Base-by-base conservation (phyloP, 2,329 filamentous ascomycete genomes). In the Blastomyces emzantsi region DNA sequence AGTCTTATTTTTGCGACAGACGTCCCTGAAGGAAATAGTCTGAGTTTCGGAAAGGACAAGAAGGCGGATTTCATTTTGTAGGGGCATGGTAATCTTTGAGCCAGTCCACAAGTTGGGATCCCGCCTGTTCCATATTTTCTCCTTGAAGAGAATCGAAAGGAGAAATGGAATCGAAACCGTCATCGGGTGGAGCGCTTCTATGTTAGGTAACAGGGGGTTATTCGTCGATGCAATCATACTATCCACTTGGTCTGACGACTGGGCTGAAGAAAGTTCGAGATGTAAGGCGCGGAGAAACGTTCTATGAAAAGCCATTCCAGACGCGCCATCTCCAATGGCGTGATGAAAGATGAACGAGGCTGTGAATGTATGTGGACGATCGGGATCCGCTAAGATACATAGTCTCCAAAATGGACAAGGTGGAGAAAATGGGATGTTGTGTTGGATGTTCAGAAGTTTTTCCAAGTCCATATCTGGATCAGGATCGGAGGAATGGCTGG, bases 331-430 rank as follows among this genome's bases (percentile, higher is more conserved):
- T 2, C 76, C 76, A 60, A 82, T 71, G 2, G 76, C 77, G 70
- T 82, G 80, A 63, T 83, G 80, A 65, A 74, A 81, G 11, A 81
- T 71, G 69, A 80, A 82, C 1, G 69, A 70, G 1, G 75, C 77
- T 0, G 77, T 79, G 64, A 82, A 81, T 2, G 64, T 66, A 2
- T 62, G 67, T 2, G 67, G 22, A 41, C 69, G 63, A 9, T 65
- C 66, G 17, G 67, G 49, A 19, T 59, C 45, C n/a, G 70, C 67
- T 9, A 80, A 63, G 28, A 82, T 67, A 22, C 75, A 66, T 1
- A 82, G 69, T 25, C 78, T 75, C 80, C 80, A 82, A 65, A 76
- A 77, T 1, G 79, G 76, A 22, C 72, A 58, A 3, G 70, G 70
- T 1, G 72, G 66, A 28, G 72, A 71, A 67, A 76, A 79, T 3